phyloP scores from a whole-genome alignment of 345 rosid genomes.

The Cardamine chenopodiifolia region DNA sequence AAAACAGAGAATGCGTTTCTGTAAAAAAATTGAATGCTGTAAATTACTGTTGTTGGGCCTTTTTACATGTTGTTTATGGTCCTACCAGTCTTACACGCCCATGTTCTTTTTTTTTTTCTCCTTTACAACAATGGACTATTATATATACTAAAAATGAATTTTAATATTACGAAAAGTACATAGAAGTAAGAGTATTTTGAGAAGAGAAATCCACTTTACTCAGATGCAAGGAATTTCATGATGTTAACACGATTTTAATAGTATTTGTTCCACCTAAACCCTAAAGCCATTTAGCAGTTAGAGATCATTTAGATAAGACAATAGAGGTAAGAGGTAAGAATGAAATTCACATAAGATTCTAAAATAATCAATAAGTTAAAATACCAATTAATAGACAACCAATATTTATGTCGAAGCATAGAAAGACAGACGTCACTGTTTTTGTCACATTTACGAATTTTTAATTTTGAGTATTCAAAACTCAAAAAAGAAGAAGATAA shows the following conservation, averaged over 20 bases:
- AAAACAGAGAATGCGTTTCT: slow-evolving; percentile 13
- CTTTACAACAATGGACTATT: slow-evolving; percentile 24
- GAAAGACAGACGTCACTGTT: slow-evolving; percentile 33
- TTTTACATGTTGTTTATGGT: slow-evolving; percentile 34
- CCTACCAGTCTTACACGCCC: slow-evolving; percentile 32
- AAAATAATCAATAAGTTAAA: not conserved
- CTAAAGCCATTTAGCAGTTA: not conserved
- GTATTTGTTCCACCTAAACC: not conserved
- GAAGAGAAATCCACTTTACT: slow-evolving; percentile 35
- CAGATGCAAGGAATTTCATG: slow-evolving; percentile 34
- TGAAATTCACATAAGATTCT: slow-evolving; percentile 24
- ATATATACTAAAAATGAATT: not conserved
- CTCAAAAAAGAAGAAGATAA: not conserved
- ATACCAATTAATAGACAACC: not conserved
- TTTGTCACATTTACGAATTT: slow-evolving; percentile 33
- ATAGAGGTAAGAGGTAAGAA: not conserved
- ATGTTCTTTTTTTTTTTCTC: slow-evolving; percentile 14
- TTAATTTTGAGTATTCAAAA: slow-evolving; percentile 15
- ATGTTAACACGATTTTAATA: slow-evolving; percentile 15
- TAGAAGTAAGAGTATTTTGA: slow-evolving; percentile 34
- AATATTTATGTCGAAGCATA: slow-evolving; percentile 20
- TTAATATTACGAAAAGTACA: not conserved
- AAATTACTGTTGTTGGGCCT: slow-evolving; percentile 35
- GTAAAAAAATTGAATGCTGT: slow-evolving; percentile 24
- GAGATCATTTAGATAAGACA: slow-evolving; percentile 14